phyloP scores from a whole-genome alignment of 1,139 yeast genomes.

The Blastobotrys serpentis region DNA sequence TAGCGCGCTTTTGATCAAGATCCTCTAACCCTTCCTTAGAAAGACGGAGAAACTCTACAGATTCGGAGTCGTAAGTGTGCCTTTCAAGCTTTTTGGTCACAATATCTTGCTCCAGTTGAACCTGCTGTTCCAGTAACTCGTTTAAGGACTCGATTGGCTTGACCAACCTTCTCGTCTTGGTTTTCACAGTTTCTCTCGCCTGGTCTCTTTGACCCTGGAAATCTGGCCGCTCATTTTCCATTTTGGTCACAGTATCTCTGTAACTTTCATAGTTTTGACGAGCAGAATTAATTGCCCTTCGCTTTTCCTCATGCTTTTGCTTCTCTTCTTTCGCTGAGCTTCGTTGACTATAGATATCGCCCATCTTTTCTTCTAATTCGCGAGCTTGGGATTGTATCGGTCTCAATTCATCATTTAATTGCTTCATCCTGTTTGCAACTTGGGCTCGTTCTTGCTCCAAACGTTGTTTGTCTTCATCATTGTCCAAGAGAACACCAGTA shows the following conservation, averaged over 20 bases:
- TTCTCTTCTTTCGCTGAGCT: conserved; percentile 9
- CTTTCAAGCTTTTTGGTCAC: neutral
- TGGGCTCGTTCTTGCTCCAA: neutral
- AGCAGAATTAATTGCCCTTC: conserved; percentile 12
- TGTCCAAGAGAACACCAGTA: conserved; percentile 1
- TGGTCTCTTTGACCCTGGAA: conserved; percentile 31
- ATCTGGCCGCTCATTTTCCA: conserved; percentile 17
- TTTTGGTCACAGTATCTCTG: conserved; percentile 11
- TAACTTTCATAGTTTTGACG: conserved; percentile 9
- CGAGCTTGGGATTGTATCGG: neutral
- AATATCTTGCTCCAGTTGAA: conserved; percentile 5
- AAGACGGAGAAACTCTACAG: conserved; percentile 10
- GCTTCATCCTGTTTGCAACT: neutral
- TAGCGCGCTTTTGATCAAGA: conserved; percentile 19
- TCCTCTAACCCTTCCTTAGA: conserved; percentile 23
- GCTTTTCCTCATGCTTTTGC: conserved; percentile 6
- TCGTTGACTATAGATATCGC: neutral
- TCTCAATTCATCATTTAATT: neutral
- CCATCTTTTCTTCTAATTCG: neutral
- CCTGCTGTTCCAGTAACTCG: neutral
- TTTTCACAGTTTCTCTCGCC: conserved; percentile 28
- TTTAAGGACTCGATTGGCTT: neutral
- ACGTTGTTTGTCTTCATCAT: neutral
- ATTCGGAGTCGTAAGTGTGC: conserved; percentile 4
- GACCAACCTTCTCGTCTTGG: conserved; percentile 1